Evolutionary conservation across 257 asterid genomes (phyloP), one percentile per base, ranked within the genome.

Genomic region (Penstemon barbatus): DNA sequence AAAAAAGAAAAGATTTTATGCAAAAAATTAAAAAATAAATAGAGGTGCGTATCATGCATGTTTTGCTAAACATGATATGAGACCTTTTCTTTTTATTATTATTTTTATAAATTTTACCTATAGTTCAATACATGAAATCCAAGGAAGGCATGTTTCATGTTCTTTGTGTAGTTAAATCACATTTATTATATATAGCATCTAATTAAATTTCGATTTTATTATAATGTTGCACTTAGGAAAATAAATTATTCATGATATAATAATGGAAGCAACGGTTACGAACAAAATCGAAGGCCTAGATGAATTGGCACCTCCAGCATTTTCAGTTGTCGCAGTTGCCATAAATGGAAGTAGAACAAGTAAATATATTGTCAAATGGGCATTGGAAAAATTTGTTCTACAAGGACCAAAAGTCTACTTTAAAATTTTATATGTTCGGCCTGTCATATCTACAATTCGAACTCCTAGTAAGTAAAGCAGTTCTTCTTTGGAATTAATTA

Each of bases 351-450:
- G 82, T 62, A 80, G 51, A 69, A 86, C 79, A 57, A 75, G 87
- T 85, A 85, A 86, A 78, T 51, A 70, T 70, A 80, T 84, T 19
- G 67, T 92, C 45, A 84, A 65, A 18, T 92, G 97, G 98, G 98
- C 98, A 12, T 71, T 92, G 77, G 97, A 92, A 7, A 92, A 90
- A 69, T 88, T 92, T 71, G 86, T 84, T n/a, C 84, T 86, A n/a
- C 90, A 92, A 75, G 92, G 90, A 56, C 63, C 18, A 15, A 15
- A 66, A 52, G 61, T 80, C 69, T 67, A 65, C 81, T 86, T 88
- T 88, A 86, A 45, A 71, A 63, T 92, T 79, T 78, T 92, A 7
- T 88, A 88, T 15, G 84, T 92, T 41, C 92, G 89, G 45, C 91
- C 96, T 1, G 61, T 69, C 68, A 76, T 85, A 61, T 10, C 76